phyloP scores from a whole-genome alignment of 768 basidiomycete genomes.

The Xerocomellus intermedius region DNA sequence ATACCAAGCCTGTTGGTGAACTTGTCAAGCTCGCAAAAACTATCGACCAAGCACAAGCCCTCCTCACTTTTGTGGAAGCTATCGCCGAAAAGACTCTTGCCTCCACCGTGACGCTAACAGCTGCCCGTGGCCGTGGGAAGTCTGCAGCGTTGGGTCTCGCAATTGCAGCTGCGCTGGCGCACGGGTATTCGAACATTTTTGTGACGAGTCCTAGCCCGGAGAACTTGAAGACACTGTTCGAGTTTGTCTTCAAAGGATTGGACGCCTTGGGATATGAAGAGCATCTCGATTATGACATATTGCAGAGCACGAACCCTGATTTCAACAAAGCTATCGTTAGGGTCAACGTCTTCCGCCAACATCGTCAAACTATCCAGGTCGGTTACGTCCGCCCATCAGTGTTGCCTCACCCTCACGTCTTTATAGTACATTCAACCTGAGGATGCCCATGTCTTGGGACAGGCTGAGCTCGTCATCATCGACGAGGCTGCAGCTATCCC shows the following conservation, averaged over 20 bases:
- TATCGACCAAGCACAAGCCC: conserved; percentile 89
- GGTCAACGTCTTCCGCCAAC: conserved; percentile 89
- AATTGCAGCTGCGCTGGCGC: conserved; percentile 87
- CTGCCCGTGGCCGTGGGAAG: conserved; percentile 93
- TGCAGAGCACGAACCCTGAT: conserved; percentile 92
- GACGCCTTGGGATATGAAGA: conserved; percentile 95
- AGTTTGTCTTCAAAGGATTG: conserved; percentile 96
- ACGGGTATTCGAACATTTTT: conserved; percentile 97
- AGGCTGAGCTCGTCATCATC: conserved; percentile 96
- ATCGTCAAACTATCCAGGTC: conserved; percentile 96
- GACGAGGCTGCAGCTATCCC: conserved; percentile 99
- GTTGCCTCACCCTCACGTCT: conserved; percentile 2
- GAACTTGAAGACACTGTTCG: conserved; percentile 96
- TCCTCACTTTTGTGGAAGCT: conserved; percentile 93
- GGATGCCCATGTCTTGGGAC: conserved; percentile 96
- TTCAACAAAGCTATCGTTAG: conserved; percentile 94
- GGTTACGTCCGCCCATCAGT: conserved; percentile 11
- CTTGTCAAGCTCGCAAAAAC: conserved; percentile 90
- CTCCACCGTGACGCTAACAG: conserved; percentile 93
- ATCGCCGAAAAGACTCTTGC: conserved; percentile 91
- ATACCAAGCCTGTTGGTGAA: conserved; percentile 84
- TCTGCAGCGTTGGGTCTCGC: conserved; percentile 95
- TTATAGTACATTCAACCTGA: conserved; percentile 96
- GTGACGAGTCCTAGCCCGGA: conserved; percentile 97
- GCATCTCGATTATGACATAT: conserved; percentile 95